phyloP scores from a whole-genome alignment of 2,329 filamentous ascomycete genomes.

The Trichophyton simii region DNA sequence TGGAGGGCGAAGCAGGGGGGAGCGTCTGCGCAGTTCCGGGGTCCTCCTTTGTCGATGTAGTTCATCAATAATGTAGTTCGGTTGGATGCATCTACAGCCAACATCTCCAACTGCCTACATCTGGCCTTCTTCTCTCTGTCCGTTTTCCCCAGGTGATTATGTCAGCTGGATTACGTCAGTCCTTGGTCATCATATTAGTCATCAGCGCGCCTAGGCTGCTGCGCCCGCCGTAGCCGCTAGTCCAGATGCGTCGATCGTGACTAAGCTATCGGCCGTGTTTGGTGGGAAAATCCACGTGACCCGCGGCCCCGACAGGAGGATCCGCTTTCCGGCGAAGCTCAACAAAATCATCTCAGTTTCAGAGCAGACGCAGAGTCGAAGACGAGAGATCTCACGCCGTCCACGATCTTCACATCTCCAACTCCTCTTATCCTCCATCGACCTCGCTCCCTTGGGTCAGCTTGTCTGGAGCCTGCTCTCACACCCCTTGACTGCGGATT shows the following conservation, averaged over 20 bases:
- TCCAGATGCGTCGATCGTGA: background rate
- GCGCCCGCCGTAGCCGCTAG: background rate
- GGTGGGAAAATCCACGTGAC: background rate
- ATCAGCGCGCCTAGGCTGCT: background rate
- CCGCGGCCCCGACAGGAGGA: background rate
- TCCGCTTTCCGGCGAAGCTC: slow-evolving; percentile 1
- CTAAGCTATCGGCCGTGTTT: background rate
- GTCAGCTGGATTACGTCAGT: background rate
- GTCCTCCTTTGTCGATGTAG: background rate
- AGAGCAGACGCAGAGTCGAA: background rate
- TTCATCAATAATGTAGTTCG: background rate
- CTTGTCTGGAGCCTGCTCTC: background rate
- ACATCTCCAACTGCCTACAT: background rate
- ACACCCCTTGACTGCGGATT: background rate
- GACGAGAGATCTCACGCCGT: background rate
- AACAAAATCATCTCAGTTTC: slow-evolving; percentile 2
- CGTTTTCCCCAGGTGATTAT: background rate
- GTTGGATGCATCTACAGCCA: background rate
- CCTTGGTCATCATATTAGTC: background rate
- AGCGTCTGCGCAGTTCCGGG: background rate
- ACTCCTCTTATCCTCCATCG: background rate
- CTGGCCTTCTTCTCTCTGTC: background rate
- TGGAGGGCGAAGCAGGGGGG: background rate
- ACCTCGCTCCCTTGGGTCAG: background rate
- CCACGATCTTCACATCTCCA: background rate